Conservation (phyloP, 306 rosid species). For the Fragaria vesca region DNA sequence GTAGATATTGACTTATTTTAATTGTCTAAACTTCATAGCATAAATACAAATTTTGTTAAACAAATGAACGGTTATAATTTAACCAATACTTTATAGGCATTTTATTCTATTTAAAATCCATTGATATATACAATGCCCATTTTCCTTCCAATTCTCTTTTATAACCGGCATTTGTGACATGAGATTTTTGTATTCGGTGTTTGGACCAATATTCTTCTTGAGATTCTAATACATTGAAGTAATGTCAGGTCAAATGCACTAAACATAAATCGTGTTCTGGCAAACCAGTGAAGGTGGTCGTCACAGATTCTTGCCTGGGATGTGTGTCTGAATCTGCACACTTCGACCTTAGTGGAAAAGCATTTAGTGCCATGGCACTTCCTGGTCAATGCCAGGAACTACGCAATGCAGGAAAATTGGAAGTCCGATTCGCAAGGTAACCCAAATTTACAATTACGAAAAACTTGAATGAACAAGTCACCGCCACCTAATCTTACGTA, state of each 20-base stretch:
- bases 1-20: neutral
- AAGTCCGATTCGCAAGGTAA: slow-evolving; percentile 33
- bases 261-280: slow-evolving; percentile 33
- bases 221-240: neutral
- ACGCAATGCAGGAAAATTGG: slow-evolving; percentile 32
- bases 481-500: neutral
- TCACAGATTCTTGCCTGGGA: slow-evolving; percentile 43
- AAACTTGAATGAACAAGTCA: neutral
- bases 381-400: slow-evolving; percentile 28
- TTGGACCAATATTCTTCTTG: neutral
- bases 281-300: slow-evolving; percentile 33
- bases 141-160: neutral
- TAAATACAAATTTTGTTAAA: neutral
- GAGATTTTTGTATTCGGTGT: neutral
- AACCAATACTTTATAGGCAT: no score
- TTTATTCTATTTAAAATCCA: no score
- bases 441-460: neutral
- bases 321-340: slow-evolving; percentile 30
- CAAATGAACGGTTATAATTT: neutral
- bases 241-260: slow-evolving; percentile 32
- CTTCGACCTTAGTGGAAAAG: slow-evolving; percentile 48
- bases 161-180: neutral
- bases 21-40: neutral
- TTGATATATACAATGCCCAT: neutral
- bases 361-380: slow-evolving; percentile 50